Conservation (phyloP, 2,329 filamentous ascomycete genomes). For the Ophiostoma montium region DNA sequence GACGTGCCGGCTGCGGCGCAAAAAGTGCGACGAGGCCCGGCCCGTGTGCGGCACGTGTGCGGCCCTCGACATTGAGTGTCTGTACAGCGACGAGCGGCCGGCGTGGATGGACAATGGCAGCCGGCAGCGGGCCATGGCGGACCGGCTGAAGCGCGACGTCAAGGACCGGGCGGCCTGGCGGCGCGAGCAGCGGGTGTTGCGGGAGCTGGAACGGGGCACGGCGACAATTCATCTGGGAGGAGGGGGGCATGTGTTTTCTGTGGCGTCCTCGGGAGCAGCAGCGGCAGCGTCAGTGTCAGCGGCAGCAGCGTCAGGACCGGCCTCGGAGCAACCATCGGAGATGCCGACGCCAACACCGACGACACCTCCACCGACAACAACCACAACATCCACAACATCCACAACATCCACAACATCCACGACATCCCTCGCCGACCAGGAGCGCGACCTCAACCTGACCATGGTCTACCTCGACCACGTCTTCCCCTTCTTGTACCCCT, state of each 20-base stretch:
- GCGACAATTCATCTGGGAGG: too few relatives aligned
- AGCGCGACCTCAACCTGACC: conserved; percentile 24
- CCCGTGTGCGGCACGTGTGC: conserved; percentile 38
- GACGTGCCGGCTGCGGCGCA: conserved; percentile 46
- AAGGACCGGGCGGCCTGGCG: conserved; percentile 38
- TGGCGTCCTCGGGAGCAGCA: too few relatives aligned
- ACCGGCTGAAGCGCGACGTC: conserved; percentile 41
- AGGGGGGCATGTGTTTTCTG: too few relatives aligned
- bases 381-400: too few relatives aligned
- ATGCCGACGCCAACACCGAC: too few relatives aligned
- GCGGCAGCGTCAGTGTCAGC: too few relatives aligned
- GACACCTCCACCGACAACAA: too few relatives aligned
- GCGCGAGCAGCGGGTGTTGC: conserved; percentile 33
- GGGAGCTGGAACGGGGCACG: conserved; percentile 22
- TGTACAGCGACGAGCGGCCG: conserved; percentile 37
- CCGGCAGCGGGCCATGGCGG: conserved; percentile 35
- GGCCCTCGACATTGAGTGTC: conserved; percentile 40
- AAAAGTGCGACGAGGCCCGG: conserved; percentile 43
- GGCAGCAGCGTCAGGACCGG: too few relatives aligned
- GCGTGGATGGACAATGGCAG: conserved; percentile 43
- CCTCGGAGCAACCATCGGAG: too few relatives aligned
- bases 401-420: too few relatives aligned
- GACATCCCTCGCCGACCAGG: too few relatives aligned
- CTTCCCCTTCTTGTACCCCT: conserved; percentile 48
- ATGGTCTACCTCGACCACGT: conserved; percentile 47